Conservation (phyloP, 352 stramenopile genomes). For the Phytopythium kandeliae region DNA sequence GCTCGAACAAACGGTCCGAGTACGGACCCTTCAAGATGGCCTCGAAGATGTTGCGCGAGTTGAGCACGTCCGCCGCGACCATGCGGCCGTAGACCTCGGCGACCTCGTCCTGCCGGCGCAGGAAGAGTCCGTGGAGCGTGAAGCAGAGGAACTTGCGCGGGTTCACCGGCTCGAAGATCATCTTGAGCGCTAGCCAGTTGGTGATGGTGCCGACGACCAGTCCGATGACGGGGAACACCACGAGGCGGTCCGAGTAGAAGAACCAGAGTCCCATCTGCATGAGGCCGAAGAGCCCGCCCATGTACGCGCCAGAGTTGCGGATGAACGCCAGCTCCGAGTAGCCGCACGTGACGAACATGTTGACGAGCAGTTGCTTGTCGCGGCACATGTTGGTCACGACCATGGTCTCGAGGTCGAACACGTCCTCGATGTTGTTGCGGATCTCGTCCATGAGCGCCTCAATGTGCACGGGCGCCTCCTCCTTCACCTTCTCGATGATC, state of each 20-base stretch:
- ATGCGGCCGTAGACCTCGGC: conserved; percentile 85
- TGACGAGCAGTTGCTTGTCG: conserved; percentile 94
- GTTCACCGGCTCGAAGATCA: conserved; percentile 91
- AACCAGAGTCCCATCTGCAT: conserved; percentile 90
- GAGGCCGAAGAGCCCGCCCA: conserved; percentile 87
- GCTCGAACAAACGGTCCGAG: conserved; percentile 79
- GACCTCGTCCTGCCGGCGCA: conserved; percentile 90
- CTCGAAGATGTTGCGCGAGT: conserved; percentile 86
- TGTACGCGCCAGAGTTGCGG: conserved; percentile 85
- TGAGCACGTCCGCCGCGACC: conserved; percentile 81
- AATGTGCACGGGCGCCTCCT: conserved; percentile 90
- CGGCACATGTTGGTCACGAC: conserved; percentile 92
- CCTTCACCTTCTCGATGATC: conserved; percentile 93
- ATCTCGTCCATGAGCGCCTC: conserved; percentile 94
- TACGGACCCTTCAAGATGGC: conserved; percentile 86
- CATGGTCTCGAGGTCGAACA: conserved; percentile 96
- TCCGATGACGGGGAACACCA: conserved; percentile 90
- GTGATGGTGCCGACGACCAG: conserved; percentile 95
- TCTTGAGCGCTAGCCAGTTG: conserved; percentile 95
- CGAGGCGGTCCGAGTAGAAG: conserved; percentile 69
- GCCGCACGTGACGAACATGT: conserved; percentile 92
- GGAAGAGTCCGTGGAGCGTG: conserved; percentile 93
- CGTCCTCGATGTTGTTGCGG: conserved; percentile 92
- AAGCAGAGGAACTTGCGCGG: conserved; percentile 84
- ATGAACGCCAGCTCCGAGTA: conserved; percentile 92